A percentile compares a stretch with the other conserved stretches of the same genome.
These are phyloP conservation scores for Juglanconis oblonga DNA, from an alignment of 2,329 filamentous ascomycete species.

Conservation along the genomic window DNA sequence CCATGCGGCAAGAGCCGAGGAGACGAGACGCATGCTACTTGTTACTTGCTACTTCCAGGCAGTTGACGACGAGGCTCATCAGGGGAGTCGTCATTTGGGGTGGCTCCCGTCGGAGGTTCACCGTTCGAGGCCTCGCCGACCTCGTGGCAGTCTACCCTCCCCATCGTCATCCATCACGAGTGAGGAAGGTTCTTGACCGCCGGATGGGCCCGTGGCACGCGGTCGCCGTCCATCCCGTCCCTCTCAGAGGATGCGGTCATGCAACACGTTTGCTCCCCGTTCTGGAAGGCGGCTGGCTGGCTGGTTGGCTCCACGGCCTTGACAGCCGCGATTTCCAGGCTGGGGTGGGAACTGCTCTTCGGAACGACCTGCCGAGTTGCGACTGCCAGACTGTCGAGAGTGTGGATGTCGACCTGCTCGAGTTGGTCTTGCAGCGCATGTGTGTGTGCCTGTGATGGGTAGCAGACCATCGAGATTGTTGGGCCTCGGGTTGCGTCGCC, in stretches of 20 bases:
- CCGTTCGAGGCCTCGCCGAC: not conserved
- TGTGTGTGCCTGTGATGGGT: no score
- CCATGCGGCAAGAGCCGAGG: not conserved
- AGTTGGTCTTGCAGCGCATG: no score
- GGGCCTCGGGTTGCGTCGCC: no score
- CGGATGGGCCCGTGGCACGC: constrained; percentile 1
- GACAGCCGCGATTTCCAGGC: constrained; percentile 1
- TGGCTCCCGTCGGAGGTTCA: not conserved
- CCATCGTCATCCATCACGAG: not conserved
- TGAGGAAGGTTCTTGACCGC: constrained; percentile 2
- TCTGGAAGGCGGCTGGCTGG: not conserved
- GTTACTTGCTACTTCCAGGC: no score
- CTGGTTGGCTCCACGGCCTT: not conserved
- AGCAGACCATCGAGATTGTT: no score
- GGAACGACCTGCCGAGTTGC: not conserved
- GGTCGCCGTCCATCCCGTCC: not conserved
- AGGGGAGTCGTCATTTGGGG: not conserved
- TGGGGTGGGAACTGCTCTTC: not conserved
- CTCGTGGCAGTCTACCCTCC: not conserved
- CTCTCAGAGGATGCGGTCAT: not conserved
- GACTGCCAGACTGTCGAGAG: not conserved
- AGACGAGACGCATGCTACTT: no score
- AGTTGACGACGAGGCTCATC: no score
- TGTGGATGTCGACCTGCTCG: not conserved
- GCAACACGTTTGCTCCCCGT: not conserved